Conservation (phyloP, 225 moss, liverwort and hornwort species). For the Neckera pumila region DNA sequence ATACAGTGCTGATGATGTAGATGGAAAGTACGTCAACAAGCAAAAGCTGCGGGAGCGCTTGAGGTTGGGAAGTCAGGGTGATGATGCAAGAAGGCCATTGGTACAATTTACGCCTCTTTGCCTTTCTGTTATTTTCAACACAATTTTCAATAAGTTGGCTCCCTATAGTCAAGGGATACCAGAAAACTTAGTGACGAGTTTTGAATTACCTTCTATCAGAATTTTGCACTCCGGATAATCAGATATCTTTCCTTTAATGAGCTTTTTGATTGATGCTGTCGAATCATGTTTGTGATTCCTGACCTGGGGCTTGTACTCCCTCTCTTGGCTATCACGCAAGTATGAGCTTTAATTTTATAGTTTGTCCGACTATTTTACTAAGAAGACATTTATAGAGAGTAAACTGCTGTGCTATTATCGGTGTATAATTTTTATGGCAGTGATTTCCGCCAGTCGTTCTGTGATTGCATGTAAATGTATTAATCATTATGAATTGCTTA, state of each 20-base stretch:
- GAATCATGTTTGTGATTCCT: background rate
- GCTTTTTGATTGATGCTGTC: background rate
- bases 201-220: background rate
- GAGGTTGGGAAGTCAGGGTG: constrained; percentile 44
- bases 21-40: constrained; percentile 71
- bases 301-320: background rate
- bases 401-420: background rate
- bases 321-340: background rate
- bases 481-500: no score
- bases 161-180: background rate
- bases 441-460: background rate
- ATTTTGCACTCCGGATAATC: background rate
- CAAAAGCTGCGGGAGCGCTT: constrained; percentile 55
- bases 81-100: constrained; percentile 58
- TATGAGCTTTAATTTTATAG: background rate
- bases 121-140: background rate
- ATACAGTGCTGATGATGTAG: constrained; percentile 63
- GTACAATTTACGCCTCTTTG: constrained; percentile 12
- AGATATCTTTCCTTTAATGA: background rate
- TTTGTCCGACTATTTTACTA: background rate
- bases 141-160: background rate
- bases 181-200: background rate
- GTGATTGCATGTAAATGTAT: background rate
- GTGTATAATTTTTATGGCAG: background rate
- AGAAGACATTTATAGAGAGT: background rate